Conservation (phyloP, 495 filamentous ascomycete species). For the Penicillium robsamsonii region DNA sequence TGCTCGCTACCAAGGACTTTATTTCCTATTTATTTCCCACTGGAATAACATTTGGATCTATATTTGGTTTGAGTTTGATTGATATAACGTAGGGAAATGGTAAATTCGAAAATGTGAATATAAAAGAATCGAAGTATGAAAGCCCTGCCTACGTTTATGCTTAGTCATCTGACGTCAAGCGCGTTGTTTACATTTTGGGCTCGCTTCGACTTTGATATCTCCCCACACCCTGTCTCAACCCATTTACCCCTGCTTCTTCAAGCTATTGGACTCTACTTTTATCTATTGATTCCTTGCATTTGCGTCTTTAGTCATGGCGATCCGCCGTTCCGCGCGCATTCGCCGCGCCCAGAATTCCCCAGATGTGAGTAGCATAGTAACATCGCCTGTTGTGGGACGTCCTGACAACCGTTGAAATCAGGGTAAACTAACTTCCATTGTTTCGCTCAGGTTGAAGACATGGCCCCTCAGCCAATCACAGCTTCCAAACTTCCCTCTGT, state of each 20-base stretch:
- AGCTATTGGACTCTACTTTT: background rate
- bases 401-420: background rate
- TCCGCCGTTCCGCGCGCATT: conserved; percentile 43
- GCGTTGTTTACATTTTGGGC: conserved; percentile 30
- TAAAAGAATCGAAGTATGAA: background rate
- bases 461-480: conserved; percentile 15
- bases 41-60: background rate
- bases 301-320: conserved; percentile 29
- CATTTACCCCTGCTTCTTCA: background rate
- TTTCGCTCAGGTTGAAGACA: conserved; percentile 13
- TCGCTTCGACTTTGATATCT: conserved; percentile 15
- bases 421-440: conserved; percentile 8
- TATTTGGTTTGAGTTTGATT: background rate
- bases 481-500: conserved; percentile 32
- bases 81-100: background rate
- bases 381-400: conserved; percentile 15
- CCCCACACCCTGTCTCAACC: conserved; percentile 9
- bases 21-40: background rate
- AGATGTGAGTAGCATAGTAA: conserved; percentile 32
- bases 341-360: conserved; percentile 28
- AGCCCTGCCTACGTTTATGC: background rate
- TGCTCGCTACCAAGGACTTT: background rate
- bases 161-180: conserved; percentile 36
- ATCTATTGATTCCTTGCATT: background rate
- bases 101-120: background rate